phyloP scores from a whole-genome alignment of 225 moss, liverwort and hornwort genomes.

The Takakia lepidozioides region DNA sequence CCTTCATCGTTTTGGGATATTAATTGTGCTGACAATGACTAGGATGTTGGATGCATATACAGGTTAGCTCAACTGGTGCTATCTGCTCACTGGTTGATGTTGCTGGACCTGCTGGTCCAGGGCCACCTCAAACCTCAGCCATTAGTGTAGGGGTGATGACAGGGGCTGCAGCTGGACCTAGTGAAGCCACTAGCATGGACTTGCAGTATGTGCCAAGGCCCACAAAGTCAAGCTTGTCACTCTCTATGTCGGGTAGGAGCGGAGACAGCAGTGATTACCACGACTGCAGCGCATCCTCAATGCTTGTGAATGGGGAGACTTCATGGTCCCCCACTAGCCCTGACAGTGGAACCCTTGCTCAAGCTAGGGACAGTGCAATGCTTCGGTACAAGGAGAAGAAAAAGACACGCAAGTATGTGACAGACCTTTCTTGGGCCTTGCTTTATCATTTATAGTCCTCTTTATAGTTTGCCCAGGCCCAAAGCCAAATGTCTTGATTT shows the following conservation, averaged over 20 bases:
- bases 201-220: constrained; percentile 19
- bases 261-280: constrained; percentile 30
- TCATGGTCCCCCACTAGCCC: constrained; percentile 28
- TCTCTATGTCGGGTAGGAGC: constrained; percentile 28
- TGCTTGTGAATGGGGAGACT: constrained; percentile 28
- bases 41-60: too few species aligned
- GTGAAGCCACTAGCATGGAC: constrained; percentile 16
- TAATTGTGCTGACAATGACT: too few species aligned
- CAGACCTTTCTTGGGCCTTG: too few species aligned
- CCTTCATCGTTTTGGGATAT: too few species aligned
- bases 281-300: constrained; percentile 24
- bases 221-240: constrained; percentile 26
- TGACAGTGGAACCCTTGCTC: constrained; percentile 36
- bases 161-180: constrained; percentile 21
- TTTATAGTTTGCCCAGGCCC: too few species aligned
- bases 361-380: constrained; percentile 55
- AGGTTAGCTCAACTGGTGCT: too few species aligned
- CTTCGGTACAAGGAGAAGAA: constrained; percentile 59
- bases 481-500: too few species aligned
- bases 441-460: too few species aligned
- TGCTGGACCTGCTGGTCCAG: too few species aligned
- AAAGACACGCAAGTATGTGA: constrained; percentile 39
- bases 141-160: too few species aligned
- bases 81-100: too few species aligned
- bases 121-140: constrained; percentile 10